Conservation (phyloP, 2,329 filamentous ascomycete genomes). For the Paracoccidioides brasiliensis region DNA sequence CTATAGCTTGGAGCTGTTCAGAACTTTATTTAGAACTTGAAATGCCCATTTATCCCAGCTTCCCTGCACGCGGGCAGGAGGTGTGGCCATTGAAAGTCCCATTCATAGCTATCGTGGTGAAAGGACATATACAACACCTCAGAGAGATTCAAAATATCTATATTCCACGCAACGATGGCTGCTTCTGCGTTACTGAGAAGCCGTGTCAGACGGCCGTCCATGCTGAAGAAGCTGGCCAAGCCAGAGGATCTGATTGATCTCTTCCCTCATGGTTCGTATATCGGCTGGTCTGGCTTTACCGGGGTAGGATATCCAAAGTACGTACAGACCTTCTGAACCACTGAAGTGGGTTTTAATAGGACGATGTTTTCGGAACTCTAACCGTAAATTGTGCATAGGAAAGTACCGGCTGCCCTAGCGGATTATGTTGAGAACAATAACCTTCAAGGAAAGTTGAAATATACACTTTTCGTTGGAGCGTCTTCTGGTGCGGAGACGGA, state of each 20-base stretch:
- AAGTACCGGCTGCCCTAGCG: conserved; percentile 69
- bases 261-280: conserved; percentile 74
- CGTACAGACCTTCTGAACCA: conserved; percentile 18
- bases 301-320: conserved; percentile 82
- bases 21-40: too few relatives aligned
- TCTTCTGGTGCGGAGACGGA: conserved; percentile 81
- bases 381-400: conserved; percentile 38
- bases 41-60: too few relatives aligned
- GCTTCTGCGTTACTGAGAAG: conserved; percentile 64
- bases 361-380: not conserved
- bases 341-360: not conserved
- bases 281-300: conserved; percentile 86
- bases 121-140: not conserved
- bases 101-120: not conserved
- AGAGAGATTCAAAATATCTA: not conserved
- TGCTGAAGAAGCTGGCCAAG: conserved; percentile 66
- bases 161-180: conserved; percentile 3
- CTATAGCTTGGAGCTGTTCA: too few relatives aligned
- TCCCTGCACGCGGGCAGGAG: too few relatives aligned
- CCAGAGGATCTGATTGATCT: conserved; percentile 67
- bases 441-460: conserved; percentile 71
- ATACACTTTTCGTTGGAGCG: conserved; percentile 80
- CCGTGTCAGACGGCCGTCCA: conserved; percentile 60
- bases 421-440: conserved; percentile 82
- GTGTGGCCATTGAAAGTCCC: too few relatives aligned